These are phyloP conservation scores for Tuber indicum DNA, from an alignment of 495 filamentous ascomycete species.

Conservation along the genomic window DNA sequence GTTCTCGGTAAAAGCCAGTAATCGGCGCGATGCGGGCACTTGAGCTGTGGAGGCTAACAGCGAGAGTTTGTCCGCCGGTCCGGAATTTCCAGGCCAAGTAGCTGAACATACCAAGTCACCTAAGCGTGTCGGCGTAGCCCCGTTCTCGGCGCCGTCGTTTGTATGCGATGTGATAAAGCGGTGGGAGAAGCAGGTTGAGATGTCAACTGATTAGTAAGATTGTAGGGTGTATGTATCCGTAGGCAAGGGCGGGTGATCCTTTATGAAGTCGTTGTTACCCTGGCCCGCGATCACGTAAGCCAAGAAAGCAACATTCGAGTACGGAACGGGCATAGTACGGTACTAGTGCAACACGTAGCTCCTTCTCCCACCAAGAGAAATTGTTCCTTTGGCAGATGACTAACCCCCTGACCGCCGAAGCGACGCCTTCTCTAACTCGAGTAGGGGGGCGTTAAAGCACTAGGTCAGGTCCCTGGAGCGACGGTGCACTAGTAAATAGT, in stretches of 20 bases:
- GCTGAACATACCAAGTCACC: neutral
- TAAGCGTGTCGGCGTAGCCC: neutral
- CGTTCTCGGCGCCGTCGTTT: neutral
- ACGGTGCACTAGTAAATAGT: neutral
- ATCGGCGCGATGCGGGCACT: neutral
- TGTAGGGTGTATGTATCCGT: neutral
- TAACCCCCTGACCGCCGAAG: neutral
- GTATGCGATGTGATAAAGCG: neutral
- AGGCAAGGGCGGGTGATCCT: neutral
- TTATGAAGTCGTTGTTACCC: conserved; percentile 1
- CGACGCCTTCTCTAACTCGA: neutral
- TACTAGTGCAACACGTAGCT: too few relatives aligned
- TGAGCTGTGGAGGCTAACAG: neutral
- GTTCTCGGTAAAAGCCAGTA: neutral
- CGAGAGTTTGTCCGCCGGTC: neutral
- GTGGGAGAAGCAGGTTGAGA: neutral
- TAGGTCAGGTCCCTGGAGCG: neutral
- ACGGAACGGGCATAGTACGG: too few relatives aligned
- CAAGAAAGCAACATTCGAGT: too few relatives aligned
- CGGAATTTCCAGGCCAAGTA: neutral
- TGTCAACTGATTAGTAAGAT: neutral
- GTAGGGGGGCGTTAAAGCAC: neutral
- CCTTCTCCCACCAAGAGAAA: neutral
- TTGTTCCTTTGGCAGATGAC: neutral
- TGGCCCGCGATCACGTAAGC: neutral